Evolutionary conservation across 1,139 yeast genomes (phyloP).

Genomic region (Pichia inconspicua): DNA sequence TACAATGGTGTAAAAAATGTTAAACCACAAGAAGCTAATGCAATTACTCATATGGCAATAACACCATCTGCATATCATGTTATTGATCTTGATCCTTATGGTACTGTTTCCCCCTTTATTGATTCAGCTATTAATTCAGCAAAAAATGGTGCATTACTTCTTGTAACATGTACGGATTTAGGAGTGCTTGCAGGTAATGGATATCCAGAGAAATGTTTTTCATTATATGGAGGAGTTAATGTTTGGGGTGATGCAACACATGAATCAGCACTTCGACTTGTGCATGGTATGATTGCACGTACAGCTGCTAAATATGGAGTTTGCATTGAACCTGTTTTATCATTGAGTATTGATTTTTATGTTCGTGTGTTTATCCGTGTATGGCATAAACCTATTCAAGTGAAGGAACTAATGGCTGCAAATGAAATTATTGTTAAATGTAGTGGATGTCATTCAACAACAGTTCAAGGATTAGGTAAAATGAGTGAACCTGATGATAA

Average conservation of each 20-base stretch:
- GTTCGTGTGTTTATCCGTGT: conserved; percentile 79
- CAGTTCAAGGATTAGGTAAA: conserved; percentile 69
- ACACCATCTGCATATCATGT: conserved; percentile 51
- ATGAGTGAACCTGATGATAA: conserved; percentile 34
- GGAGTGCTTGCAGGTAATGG: conserved; percentile 94
- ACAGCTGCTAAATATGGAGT: conserved; percentile 89
- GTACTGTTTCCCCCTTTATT: conserved; percentile 91
- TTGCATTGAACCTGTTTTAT: conserved; percentile 75
- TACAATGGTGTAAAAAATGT: conserved; percentile 57
- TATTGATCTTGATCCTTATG: conserved; percentile 93
- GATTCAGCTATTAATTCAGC: conserved; percentile 83
- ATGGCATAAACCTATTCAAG: conserved; percentile 67
- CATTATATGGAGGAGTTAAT: conserved; percentile 89
- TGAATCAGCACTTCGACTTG: conserved; percentile 85
- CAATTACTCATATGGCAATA: conserved; percentile 69
- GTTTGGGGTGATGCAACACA: conserved; percentile 79
- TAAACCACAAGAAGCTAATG: conserved; percentile 73
- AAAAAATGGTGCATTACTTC: conserved; percentile 71
- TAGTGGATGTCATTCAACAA: conserved; percentile 74
- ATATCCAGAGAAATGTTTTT: conserved; percentile 93
- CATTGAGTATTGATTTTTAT: conserved; percentile 85
- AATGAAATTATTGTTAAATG: conserved; percentile 80
- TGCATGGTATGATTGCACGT: conserved; percentile 63
- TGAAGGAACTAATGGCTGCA: conserved; percentile 63
- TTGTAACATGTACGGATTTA: conserved; percentile 93